Evolutionary conservation across 306 rosid genomes (phyloP).

Genomic region (Purshia tridentata): DNA sequence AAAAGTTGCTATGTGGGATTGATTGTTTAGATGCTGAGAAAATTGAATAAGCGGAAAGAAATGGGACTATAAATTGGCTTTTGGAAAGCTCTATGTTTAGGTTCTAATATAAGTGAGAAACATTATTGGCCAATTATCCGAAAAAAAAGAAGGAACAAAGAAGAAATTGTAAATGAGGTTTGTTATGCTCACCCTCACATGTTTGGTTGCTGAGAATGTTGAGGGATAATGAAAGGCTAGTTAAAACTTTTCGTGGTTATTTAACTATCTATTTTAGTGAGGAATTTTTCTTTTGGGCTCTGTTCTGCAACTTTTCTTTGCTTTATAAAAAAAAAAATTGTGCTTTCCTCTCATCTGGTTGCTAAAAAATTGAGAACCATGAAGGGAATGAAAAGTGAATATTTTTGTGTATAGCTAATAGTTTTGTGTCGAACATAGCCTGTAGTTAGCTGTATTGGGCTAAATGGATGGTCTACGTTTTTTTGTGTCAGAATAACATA

Average conservation of each 20-base stretch:
- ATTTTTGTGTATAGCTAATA: not conserved
- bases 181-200: not conserved
- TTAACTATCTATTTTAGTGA: not conserved
- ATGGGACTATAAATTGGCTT: not conserved
- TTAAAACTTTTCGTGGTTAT: not conserved
- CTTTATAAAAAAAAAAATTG: not conserved
- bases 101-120: no score
- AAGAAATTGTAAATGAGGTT: not conserved
- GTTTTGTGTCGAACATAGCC: not conserved
- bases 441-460: not conserved
- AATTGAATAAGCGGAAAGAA: not conserved
- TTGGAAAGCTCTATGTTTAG: not conserved
- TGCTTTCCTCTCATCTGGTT: not conserved
- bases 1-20: not conserved
- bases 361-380: not conserved
- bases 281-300: not conserved
- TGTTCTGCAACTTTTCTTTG: not conserved
- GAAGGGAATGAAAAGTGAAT: not conserved
- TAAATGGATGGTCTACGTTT: not conserved
- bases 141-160: not conserved
- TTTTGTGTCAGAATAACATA: not conserved
- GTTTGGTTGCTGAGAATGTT: constrained; percentile 8
- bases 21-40: not conserved
- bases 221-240: not conserved
- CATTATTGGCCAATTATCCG: no score